Conservation (phyloP, 1,284 basidiomycete species). For the Sporisorium iseilematis-ciliati region DNA sequence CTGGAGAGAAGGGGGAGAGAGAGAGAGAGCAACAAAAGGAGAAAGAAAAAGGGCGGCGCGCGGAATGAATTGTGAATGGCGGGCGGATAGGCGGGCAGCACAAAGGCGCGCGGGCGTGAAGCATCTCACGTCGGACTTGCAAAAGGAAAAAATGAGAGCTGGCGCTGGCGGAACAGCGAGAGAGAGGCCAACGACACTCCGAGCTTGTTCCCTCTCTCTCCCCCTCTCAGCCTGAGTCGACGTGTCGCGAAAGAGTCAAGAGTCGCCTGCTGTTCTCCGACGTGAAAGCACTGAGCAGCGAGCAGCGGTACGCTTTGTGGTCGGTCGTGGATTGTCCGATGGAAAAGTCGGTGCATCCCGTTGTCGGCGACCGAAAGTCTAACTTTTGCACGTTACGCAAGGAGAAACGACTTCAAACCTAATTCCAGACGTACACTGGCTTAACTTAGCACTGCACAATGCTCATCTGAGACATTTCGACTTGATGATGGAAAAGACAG, state of each 20-base stretch:
- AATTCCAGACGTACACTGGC: too few relatives aligned
- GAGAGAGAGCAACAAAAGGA: neutral
- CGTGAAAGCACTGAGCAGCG: too few relatives aligned
- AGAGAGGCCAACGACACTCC: neutral
- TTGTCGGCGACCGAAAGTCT: neutral
- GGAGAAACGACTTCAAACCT: neutral
- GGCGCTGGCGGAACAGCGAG: slow-evolving; percentile 1
- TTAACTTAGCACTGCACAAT: too few relatives aligned
- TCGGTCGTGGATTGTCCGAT: neutral
- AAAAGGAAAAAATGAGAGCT: slow-evolving; percentile 8
- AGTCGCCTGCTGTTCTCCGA: too few relatives aligned
- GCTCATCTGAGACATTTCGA: too few relatives aligned
- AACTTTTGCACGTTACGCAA: neutral
- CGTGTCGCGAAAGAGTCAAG: too few relatives aligned
- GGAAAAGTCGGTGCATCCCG: slow-evolving; percentile 12
- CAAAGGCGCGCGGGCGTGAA: neutral
- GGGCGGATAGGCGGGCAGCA: neutral
- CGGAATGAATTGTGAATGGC: neutral
- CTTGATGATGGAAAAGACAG: too few relatives aligned
- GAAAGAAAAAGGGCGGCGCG: slow-evolving; percentile 4
- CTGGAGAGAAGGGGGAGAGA: neutral
- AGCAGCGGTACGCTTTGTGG: too few relatives aligned
- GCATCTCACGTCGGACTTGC: slow-evolving; percentile 14
- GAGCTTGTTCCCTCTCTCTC: too few relatives aligned
- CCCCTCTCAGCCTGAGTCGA: too few relatives aligned